phyloP scores from a whole-genome alignment of 2,329 filamentous ascomycete genomes.

The Clarireedia monteithiana region DNA sequence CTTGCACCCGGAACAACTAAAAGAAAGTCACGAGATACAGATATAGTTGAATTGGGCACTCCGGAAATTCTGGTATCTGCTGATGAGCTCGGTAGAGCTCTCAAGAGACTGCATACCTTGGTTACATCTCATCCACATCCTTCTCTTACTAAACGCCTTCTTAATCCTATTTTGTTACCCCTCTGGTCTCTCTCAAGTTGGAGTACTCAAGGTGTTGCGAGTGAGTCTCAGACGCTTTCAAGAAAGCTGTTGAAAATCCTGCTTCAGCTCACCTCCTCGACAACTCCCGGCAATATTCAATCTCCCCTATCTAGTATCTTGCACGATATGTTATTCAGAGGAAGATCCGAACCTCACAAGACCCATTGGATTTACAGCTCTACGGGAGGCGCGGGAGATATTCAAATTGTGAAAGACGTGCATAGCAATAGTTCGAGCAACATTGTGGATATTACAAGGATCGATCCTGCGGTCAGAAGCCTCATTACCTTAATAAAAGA shows the following conservation, averaged over 20 bases:
- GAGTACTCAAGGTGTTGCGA: conserved; percentile 11
- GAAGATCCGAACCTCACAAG: conserved; percentile 31
- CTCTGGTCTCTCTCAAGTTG: conserved; percentile 52
- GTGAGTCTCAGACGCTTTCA: neutral
- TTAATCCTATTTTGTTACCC: conserved; percentile 50
- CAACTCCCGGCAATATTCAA: conserved; percentile 26
- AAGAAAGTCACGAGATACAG: conserved; percentile 1
- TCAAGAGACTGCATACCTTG: conserved; percentile 49
- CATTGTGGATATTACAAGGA: conserved; percentile 13
- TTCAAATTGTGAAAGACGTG: conserved; percentile 40
- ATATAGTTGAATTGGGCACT: conserved; percentile 15
- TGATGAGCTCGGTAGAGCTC: conserved; percentile 39
- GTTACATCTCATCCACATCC: conserved; percentile 59
- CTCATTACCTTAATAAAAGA: conserved; percentile 44
- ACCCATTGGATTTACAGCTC: conserved; percentile 46
- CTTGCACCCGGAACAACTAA: neutral
- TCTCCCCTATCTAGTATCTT: conserved; percentile 43
- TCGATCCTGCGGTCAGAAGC: conserved; percentile 37
- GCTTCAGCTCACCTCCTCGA: conserved; percentile 44
- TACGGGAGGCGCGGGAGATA: conserved; percentile 34
- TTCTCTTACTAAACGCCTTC: conserved; percentile 53
- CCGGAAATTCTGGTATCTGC: conserved; percentile 33
- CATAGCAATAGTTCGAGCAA: neutral
- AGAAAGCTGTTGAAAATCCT: conserved; percentile 46
- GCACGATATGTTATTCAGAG: conserved; percentile 47